Evolutionary conservation across 768 basidiomycete species (phyloP).

Genomic region (Tylopilus balloui): DNA sequence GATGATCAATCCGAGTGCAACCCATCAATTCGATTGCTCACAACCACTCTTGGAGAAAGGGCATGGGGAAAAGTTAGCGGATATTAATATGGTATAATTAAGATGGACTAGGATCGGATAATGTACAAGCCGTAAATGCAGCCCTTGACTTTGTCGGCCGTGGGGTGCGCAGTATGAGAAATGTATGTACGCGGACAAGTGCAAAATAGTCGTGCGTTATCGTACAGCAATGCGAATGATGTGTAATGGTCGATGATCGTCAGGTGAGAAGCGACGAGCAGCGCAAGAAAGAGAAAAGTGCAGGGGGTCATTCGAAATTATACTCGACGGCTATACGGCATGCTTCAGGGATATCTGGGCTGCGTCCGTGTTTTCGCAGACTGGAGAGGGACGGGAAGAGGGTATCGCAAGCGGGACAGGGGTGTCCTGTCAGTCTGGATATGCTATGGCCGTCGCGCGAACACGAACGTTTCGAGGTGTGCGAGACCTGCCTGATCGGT

Average conservation of each 20-base stretch:
- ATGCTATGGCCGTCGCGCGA: conserved; percentile 37
- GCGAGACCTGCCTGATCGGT: conserved; percentile 39
- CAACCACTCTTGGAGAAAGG: no score
- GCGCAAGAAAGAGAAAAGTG: not conserved
- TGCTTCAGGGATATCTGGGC: conserved; percentile 56
- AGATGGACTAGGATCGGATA: conserved; percentile 23
- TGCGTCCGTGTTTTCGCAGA: conserved; percentile 57
- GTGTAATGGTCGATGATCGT: conserved; percentile 14
- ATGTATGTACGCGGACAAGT: conserved; percentile 25
- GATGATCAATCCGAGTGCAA: not conserved
- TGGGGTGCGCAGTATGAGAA: conserved; percentile 19
- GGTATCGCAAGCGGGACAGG: conserved; percentile 74
- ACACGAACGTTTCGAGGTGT: conserved; percentile 55
- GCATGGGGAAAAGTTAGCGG: conserved; percentile 4
- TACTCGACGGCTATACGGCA: conserved; percentile 73
- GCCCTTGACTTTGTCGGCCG: conserved; percentile 13
- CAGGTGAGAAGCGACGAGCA: not conserved
- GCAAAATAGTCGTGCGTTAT: conserved; percentile 29
- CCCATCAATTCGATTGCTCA: no score
- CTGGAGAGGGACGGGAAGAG: conserved; percentile 56
- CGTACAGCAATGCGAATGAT: conserved; percentile 29
- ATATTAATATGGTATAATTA: conserved; percentile 37
- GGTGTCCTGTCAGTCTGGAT: conserved; percentile 44
- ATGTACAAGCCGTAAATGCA: conserved; percentile 24
- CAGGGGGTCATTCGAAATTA: conserved; percentile 49